phyloP scores from a whole-genome alignment of 2,329 filamentous ascomycete genomes.

The Penicillium hordei region DNA sequence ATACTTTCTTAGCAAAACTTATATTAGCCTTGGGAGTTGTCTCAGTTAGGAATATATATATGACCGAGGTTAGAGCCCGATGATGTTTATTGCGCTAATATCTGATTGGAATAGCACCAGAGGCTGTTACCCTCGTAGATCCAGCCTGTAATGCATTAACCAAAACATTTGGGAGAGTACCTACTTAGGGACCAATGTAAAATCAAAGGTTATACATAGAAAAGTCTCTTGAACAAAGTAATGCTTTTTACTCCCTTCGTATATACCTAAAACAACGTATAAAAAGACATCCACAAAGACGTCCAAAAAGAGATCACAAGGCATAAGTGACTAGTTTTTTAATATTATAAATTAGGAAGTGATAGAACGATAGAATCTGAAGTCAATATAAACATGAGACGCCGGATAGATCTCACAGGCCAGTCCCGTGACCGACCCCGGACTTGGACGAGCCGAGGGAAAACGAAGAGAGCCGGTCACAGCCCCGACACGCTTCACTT shows the following conservation, averaged over 20 bases:
- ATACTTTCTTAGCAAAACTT: background rate
- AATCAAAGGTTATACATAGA: too few species aligned
- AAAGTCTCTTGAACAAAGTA: too few species aligned
- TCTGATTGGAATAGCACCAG: background rate
- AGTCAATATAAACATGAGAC: background rate
- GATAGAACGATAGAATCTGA: background rate
- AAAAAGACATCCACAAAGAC: too few species aligned
- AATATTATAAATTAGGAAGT: background rate
- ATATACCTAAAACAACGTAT: too few species aligned
- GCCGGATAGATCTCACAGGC: slow-evolving; percentile 5
- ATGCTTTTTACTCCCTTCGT: too few species aligned
- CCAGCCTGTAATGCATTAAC: background rate
- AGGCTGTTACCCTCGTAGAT: background rate
- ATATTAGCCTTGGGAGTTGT: background rate
- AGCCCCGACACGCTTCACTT: slow-evolving; percentile 1
- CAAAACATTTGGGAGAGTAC: background rate
- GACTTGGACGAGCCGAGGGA: slow-evolving; percentile 38
- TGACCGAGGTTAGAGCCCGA: background rate
- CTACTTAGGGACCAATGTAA: too few species aligned
- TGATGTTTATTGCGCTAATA: background rate
- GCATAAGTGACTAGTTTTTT: too few species aligned
- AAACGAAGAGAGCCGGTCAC: slow-evolving; percentile 30
- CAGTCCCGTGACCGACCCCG: slow-evolving; percentile 37
- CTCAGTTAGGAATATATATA: background rate
- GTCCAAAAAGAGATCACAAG: too few species aligned